Conservation (phyloP, 2,329 filamentous ascomycete species). For the Aureobasidium leucospermi region DNA sequence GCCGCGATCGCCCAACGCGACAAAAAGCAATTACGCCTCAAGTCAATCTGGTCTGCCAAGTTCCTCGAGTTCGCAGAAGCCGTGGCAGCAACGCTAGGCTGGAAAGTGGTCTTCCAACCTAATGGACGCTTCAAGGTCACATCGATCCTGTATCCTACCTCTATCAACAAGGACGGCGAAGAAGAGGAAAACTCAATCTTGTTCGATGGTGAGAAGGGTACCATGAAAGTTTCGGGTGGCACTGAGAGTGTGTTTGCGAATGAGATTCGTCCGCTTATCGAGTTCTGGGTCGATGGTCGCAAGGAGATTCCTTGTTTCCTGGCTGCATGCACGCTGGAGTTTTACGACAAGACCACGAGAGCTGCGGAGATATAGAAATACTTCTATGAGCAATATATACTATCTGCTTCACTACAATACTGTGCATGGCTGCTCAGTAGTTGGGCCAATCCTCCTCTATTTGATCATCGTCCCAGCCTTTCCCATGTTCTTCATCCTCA, state of each 20-base stretch:
- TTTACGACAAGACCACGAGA: constrained; percentile 63
- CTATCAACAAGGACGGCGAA: constrained; percentile 34
- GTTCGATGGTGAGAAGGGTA: constrained; percentile 88
- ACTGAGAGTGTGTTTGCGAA: constrained; percentile 78
- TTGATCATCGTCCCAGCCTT: too few species aligned
- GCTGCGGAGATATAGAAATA: background rate
- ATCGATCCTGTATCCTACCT: constrained; percentile 65
- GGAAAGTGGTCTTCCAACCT: constrained; percentile 93
- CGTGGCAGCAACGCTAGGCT: constrained; percentile 84
- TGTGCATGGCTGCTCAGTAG: too few species aligned
- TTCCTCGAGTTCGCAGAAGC: constrained; percentile 92
- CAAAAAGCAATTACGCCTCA: constrained; percentile 77
- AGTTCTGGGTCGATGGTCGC: constrained; percentile 92
- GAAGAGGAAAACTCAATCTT: constrained; percentile 55
- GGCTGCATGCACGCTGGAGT: constrained; percentile 84
- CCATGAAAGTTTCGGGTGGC: constrained; percentile 95
- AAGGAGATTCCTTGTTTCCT: constrained; percentile 91
- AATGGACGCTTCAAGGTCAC: constrained; percentile 94
- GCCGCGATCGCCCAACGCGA: constrained; percentile 54
- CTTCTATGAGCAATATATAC: too few species aligned
- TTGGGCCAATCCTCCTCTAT: too few species aligned
- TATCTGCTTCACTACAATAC: too few species aligned
- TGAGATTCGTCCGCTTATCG: constrained; percentile 77
- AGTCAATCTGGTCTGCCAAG: constrained; percentile 88
- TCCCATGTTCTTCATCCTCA: too few species aligned